Evolutionary conservation across 169 alveolate genomes (phyloP).

Genomic region (Cryptosporidium parvum): DNA sequence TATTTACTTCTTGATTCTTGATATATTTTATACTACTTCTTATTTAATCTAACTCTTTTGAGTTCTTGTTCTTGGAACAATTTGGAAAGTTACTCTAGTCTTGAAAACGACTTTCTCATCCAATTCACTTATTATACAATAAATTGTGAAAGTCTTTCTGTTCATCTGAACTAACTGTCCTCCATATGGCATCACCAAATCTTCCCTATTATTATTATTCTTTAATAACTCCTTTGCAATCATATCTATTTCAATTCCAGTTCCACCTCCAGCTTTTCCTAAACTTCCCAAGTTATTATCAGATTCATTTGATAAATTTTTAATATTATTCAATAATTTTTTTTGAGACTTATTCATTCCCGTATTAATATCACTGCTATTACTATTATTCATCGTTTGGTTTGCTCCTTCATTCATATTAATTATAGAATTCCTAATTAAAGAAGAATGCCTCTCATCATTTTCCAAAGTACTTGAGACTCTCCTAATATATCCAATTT

Average conservation of each 20-base stretch:
- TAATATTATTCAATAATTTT: neutral
- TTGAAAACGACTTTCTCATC: constrained; percentile 39
- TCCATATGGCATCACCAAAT: constrained; percentile 3
- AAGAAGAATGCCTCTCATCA: neutral
- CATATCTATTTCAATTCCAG: neutral
- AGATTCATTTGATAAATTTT: neutral
- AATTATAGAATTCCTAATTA: neutral
- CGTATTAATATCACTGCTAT: neutral
- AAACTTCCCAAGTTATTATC: neutral
- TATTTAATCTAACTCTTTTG: neutral
- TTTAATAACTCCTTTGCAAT: neutral
- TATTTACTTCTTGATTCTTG: neutral
- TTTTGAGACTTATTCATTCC: neutral
- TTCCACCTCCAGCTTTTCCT: neutral
- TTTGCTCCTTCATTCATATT: neutral
- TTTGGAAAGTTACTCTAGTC: constrained; percentile 58
- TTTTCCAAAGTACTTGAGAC: neutral
- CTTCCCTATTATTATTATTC: neutral
- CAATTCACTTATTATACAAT: constrained; percentile 20
- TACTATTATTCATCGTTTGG: neutral
- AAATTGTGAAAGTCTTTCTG: constrained; percentile 31
- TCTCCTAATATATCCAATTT: constrained; percentile 17
- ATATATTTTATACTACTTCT: neutral
- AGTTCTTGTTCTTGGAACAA: constrained; percentile 40
- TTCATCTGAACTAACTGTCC: constrained; percentile 47